Base-by-base conservation (phyloP, 495 filamentous ascomycete species). In the Beverwykella pulmonaria region DNA sequence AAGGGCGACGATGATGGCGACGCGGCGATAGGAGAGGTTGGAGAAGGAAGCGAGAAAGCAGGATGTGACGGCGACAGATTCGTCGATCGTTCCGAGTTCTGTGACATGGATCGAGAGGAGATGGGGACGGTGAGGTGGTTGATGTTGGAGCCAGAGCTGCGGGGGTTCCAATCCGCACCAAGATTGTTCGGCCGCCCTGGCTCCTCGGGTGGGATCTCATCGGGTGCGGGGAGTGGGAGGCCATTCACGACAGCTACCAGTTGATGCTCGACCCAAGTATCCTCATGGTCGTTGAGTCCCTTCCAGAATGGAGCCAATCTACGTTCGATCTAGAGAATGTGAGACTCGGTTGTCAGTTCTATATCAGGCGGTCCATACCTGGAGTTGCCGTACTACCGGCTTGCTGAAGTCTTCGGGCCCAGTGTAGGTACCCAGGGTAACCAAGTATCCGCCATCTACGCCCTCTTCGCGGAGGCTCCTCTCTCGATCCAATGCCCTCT, bases 401-500 rank as follows among this genome's bases (percentile, higher is more conserved):
- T 98, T 97, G 78, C 87, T 96, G 74, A 92, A 98, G 75, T 98
- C 94, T 76, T 98, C 94, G 19, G 86, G 80, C 2, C 93, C 91
- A 7, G 90, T 92, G 73, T 98, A 98, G 41, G 92, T 89, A 25
- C 94, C 94, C 76, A 96, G 87, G 0, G 94, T 98, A 41, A 98
- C 94, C 29, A 98, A 78, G 79, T 90, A 98, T 29, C 94, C 94
- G 30, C 94, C 94, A 80, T 98, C 94, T 29, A 97, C 89, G 76
- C 92, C 85, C 71, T 98, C 94, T 69, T 97, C 93, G 68, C 82
- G 88, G 80, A 98, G 90, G 75, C 94, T 98, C 74, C 91, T 83
- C 77, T 97, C 93, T 27, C 93, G 83, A 75, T 98, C 94, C 74
- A 89, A 91, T 49, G 86, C 65, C 41, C 94, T 82, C 19, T 83